Percentiles rank a stretch among this genome's conserved stretches.
phyloP scores from a whole-genome alignment of 306 rosid genomes.

The Quercus variabilis region DNA sequence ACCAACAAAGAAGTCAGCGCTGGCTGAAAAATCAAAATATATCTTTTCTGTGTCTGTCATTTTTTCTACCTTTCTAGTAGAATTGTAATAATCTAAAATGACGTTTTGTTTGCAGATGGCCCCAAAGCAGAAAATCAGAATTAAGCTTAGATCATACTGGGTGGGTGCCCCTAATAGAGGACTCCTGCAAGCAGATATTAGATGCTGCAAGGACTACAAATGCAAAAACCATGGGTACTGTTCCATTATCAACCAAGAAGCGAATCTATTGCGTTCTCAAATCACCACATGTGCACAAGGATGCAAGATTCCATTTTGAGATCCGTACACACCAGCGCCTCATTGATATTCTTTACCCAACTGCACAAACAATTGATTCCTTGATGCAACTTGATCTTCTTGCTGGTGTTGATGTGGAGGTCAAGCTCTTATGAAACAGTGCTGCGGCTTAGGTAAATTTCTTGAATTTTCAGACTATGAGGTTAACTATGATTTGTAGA shows the following conservation, averaged over 20 bases:
- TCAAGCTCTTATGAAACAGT: slow-evolving; percentile 64
- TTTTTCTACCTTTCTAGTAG: background rate
- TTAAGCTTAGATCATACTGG: slow-evolving; percentile 93
- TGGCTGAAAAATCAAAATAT: background rate
- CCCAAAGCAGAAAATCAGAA: slow-evolving; percentile 94
- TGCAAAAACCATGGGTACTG: slow-evolving; percentile 98
- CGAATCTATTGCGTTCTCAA: slow-evolving; percentile 80
- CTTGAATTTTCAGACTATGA: background rate
- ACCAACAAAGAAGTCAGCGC: background rate
- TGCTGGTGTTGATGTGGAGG: slow-evolving; percentile 98
- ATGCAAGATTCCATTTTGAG: slow-evolving; percentile 93
- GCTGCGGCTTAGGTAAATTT: slow-evolving; percentile 26
- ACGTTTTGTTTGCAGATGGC: slow-evolving; percentile 52
- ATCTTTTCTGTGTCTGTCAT: background rate
- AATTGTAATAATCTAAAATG: slow-evolving; percentile 12
- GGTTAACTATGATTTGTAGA: background rate
- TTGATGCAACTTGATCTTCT: slow-evolving; percentile 96
- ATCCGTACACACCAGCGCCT: slow-evolving; percentile 95
- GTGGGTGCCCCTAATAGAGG: slow-evolving; percentile 88
- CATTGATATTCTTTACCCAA: slow-evolving; percentile 88
- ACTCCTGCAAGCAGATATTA: slow-evolving; percentile 95
- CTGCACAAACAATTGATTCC: slow-evolving; percentile 94
- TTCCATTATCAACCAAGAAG: slow-evolving; percentile 93
- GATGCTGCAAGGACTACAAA: slow-evolving; percentile 90
- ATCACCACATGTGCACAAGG: slow-evolving; percentile 93